These are phyloP conservation scores for Santalum album DNA, from an alignment of 164 flowering plant species.

Conservation along the genomic window DNA sequence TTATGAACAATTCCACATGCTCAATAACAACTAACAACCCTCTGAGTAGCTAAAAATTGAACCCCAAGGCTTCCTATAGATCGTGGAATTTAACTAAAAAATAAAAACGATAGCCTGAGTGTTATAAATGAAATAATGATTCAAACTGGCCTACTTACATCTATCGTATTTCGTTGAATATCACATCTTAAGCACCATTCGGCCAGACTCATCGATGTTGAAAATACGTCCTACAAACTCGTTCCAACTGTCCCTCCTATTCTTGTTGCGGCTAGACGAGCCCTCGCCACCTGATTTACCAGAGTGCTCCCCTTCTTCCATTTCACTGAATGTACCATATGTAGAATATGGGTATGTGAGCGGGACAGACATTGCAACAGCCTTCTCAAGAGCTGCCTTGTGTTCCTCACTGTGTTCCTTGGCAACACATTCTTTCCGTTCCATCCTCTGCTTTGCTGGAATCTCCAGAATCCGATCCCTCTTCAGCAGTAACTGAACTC, in stretches of 20 bases:
- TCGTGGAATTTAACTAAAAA: too few species aligned
- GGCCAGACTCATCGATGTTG: conserved; percentile 64
- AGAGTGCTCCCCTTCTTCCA: conserved; percentile 26
- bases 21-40: too few species aligned
- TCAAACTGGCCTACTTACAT: too few species aligned
- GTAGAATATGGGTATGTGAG: conserved; percentile 57
- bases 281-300: conserved; percentile 18
- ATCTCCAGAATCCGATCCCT: conserved; percentile 57
- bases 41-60: too few species aligned
- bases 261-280: conserved; percentile 22
- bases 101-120: too few species aligned
- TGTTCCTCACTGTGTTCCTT: conserved; percentile 66
- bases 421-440: conserved; percentile 47
- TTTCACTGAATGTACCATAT: conserved; percentile 66
- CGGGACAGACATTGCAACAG: conserved; percentile 58
- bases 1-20: too few species aligned
- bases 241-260: conserved; percentile 52
- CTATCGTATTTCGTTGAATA: too few species aligned
- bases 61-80: too few species aligned
- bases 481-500: conserved; percentile 57
- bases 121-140: too few species aligned
- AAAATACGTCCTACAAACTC: conserved; percentile 60
- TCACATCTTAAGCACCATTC: conserved; percentile 46
- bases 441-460: conserved; percentile 74
- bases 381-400: conserved; percentile 77